These are phyloP conservation scores for Eragrostis nindensis DNA, from an alignment of 176 grass and related monocot species.

Conservation along the genomic window DNA sequence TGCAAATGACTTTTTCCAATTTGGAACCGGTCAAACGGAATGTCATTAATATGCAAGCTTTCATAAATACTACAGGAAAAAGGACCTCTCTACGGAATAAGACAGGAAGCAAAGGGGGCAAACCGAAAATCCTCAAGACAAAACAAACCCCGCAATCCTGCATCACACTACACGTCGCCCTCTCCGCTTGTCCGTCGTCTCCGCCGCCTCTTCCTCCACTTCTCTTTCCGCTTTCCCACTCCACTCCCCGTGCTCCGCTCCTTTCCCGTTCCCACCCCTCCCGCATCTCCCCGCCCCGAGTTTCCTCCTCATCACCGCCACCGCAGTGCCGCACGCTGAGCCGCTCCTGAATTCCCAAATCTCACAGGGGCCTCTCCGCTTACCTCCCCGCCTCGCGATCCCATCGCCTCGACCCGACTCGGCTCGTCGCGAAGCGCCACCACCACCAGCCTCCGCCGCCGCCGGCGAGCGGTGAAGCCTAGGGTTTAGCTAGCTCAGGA, in stretches of 20 bases:
- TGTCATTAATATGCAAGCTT: neutral
- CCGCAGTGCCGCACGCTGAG: no score
- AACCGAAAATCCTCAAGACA: neutral
- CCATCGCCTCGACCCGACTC: constrained; percentile 37
- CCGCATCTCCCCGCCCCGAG: neutral
- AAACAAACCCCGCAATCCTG: neutral
- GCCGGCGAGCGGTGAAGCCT: constrained; percentile 16
- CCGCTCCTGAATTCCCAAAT: no score
- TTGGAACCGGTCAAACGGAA: no score
- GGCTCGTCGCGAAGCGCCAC: constrained; percentile 38
- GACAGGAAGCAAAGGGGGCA: neutral
- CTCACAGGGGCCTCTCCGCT: constrained; percentile 46
- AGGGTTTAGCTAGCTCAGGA: constrained; percentile 2
- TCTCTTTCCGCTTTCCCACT: constrained; percentile 13
- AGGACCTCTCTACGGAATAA: neutral
- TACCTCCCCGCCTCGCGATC: constrained; percentile 42
- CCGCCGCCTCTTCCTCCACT: neutral
- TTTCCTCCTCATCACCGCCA: neutral
- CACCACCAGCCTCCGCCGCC: constrained; percentile 29
- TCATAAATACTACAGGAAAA: no score
- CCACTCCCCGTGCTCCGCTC: neutral
- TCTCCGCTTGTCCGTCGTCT: neutral
- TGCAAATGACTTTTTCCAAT: no score
- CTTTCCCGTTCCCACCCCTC: neutral
- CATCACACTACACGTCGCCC: neutral